Evolutionary conservation across 2,329 filamentous ascomycete genomes (phyloP).

Genomic region (Talaromyces sp.): DNA sequence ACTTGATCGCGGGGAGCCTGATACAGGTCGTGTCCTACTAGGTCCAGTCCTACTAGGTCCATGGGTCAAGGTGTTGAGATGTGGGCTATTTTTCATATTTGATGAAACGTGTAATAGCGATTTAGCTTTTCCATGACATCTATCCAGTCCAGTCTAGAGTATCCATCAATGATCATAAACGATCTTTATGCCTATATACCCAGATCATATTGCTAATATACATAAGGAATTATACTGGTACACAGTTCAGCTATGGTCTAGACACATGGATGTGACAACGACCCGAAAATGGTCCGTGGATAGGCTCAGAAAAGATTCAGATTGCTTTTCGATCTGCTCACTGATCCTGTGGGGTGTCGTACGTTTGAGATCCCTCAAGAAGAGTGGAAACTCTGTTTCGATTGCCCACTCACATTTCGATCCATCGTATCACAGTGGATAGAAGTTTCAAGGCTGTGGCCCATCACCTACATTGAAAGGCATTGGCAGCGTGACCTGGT

Average conservation of each 20-base stretch:
- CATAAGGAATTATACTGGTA: background rate
- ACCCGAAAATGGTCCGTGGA: background rate
- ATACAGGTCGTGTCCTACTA: background rate
- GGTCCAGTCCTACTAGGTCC: too few relatives aligned
- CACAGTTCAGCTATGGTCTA: background rate
- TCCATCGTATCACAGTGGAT: background rate
- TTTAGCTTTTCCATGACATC: background rate
- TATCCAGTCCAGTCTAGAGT: background rate
- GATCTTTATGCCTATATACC: background rate
- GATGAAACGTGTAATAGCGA: background rate
- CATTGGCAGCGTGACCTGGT: background rate
- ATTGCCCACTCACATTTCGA: background rate
- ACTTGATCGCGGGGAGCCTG: background rate
- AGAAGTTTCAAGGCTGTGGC: background rate
- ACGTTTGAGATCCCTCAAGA: background rate
- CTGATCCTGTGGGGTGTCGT: background rate
- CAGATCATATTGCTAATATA: constrained; percentile 1
- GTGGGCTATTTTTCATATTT: background rate
- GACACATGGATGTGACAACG: background rate
- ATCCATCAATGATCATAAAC: background rate
- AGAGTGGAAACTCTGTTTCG: background rate
- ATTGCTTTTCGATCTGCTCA: background rate
- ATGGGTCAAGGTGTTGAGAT: background rate
- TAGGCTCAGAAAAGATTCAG: background rate
- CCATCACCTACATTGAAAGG: background rate